Base-by-base conservation (phyloP, 148 eudicot genomes). In the Rhododendron kiyosumense region DNA sequence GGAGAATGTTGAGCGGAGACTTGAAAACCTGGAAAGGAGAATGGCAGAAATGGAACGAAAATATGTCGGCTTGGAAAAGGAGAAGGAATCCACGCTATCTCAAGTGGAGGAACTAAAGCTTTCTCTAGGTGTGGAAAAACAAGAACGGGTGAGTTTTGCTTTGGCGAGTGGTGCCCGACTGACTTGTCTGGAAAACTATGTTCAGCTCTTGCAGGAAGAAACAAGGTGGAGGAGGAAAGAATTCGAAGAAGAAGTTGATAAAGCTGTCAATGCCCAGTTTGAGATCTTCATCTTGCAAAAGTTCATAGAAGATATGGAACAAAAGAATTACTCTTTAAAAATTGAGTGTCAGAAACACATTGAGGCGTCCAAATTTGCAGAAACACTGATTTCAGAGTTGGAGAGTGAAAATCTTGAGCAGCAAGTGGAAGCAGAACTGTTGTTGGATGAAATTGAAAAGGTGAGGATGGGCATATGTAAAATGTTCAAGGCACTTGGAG, bases 381-480 rank as follows among this genome's bases (percentile, higher is more conserved):
- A 97, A 85, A 89, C 90, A 86, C 87, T 95, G 90, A 95, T 97
- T 59, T 89, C 94, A 7, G 99, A 97, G 89, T 87, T 97, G 83
- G 98, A 97, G 93, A 88, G 89, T 83, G 98, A 97, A 90, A 97
- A 92, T 84, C 94, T 97, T 89, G 95, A 95, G 91, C 94, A 94
- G 73, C 93, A 97, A 86, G 92, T 97, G 48, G 98, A 95, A 90
- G 92, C 93, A 71, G 98, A 95, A 79, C 91, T 91, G 85, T 86
- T 97, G 85, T 85, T 95, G 78, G 98, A 91, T 83, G 95, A 93
- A 86, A 91, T 95, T 77, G 93, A 93, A 63, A 89, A 91, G 81
- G 88, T 95, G 86, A 93, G 95, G 88, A 85, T 88, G 88, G 98
- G 96, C 48, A 90, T 97, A 36, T 89, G 87, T 88, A 91, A 89